Conservation (phyloP, 129 eudicot genomes). For the Chrysanthemum seticuspe region DNA sequence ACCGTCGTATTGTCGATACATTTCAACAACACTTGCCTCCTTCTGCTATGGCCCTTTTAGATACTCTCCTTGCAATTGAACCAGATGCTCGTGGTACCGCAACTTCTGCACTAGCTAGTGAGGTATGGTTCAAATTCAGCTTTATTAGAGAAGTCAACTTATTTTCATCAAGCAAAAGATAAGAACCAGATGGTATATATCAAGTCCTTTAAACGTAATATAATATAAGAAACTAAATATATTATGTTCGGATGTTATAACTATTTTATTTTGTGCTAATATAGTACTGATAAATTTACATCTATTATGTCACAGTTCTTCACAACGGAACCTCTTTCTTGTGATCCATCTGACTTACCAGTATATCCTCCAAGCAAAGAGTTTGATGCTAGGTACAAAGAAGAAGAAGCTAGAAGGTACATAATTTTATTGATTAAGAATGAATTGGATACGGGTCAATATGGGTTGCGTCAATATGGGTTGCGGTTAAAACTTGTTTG, state of each 20-base stretch:
- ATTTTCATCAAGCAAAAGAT: background rate
- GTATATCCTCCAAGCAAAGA: constrained; percentile 92
- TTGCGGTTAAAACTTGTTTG: no score
- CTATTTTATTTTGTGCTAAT: background rate
- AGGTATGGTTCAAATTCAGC: constrained; percentile 40
- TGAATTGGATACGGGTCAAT: no score
- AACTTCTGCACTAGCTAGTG: constrained; percentile 64
- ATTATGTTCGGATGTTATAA: background rate
- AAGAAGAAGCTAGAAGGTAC: constrained; percentile 87
- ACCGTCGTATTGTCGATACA: constrained; percentile 53
- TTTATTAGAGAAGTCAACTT: background rate
- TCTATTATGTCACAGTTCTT: constrained; percentile 58
- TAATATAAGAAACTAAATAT: background rate
- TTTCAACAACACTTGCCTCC: constrained; percentile 77
- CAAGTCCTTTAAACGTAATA: background rate
- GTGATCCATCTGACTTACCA: constrained; percentile 85
- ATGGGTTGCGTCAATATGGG: no score
- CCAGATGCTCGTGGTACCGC: constrained; percentile 77
- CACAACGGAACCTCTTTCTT: constrained; percentile 67
- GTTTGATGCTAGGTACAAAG: constrained; percentile 65
- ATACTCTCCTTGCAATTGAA: constrained; percentile 71
- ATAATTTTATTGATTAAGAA: background rate
- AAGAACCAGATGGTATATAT: constrained; percentile 2
- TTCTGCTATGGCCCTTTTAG: constrained; percentile 67
- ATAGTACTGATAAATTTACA: background rate